A percentile compares a stretch with the other conserved stretches of the same genome.
phyloP scores from a whole-genome alignment of 1,284 basidiomycete genomes.

The Apiotrichum mycotoxinovorans region DNA sequence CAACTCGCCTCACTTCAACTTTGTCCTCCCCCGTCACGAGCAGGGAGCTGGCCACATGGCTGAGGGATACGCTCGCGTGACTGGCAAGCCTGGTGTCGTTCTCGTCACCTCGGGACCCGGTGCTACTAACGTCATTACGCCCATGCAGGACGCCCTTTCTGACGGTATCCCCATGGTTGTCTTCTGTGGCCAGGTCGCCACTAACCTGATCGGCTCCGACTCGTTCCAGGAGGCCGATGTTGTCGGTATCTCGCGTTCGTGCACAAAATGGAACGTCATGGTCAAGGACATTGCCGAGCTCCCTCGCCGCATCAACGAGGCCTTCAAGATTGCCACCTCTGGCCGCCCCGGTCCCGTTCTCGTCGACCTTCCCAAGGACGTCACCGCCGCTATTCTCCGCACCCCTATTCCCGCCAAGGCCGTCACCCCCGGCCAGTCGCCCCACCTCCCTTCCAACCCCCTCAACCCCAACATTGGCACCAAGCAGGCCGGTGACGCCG shows the following conservation, averaged over 20 bases:
- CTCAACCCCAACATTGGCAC: conserved; percentile 56
- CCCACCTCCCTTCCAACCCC: conserved; percentile 69
- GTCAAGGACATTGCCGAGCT: conserved; percentile 95
- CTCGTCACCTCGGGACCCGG: conserved; percentile 97
- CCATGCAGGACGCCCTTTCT: conserved; percentile 94
- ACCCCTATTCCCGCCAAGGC: conserved; percentile 82
- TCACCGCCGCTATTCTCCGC: conserved; percentile 86
- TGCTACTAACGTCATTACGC: conserved; percentile 95
- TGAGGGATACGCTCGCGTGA: conserved; percentile 95
- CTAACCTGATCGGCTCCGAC: conserved; percentile 94
- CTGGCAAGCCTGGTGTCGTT: conserved; percentile 94
- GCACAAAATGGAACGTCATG: conserved; percentile 99
- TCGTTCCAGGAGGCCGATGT: conserved; percentile 98
- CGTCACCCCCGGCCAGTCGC: conserved; percentile 76
- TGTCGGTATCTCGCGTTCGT: conserved; percentile 90
- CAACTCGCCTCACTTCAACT: conserved; percentile 92
- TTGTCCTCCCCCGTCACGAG: conserved; percentile 92
- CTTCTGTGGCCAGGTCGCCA: conserved; percentile 96
- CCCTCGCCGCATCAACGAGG: conserved; percentile 94
- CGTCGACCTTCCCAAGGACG: conserved; percentile 95
- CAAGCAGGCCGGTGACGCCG: conserved; percentile 62
- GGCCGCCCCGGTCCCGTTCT: conserved; percentile 95
- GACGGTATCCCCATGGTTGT: conserved; percentile 95
- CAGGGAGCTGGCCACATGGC: conserved; percentile 99
- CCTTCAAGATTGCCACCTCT: conserved; percentile 97